A percentile compares a stretch with the other conserved stretches of the same genome.
Evolutionary conservation across 306 rosid genomes (phyloP).

Genomic region (Castanopsis chinensis): DNA sequence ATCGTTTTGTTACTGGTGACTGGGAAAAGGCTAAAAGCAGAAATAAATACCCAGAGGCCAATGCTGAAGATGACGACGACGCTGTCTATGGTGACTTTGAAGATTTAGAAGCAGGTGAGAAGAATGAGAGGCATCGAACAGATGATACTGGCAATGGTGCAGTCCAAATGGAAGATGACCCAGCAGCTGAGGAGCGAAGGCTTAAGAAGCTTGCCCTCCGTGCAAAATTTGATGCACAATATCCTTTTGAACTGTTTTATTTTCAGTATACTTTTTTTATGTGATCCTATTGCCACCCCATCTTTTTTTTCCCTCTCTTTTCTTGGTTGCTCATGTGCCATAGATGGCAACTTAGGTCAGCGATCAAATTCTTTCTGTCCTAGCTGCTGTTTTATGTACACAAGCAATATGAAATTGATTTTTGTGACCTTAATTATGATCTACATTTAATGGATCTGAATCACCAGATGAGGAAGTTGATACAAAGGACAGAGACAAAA

Average conservation of each 20-base stretch:
- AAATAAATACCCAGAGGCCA: slow-evolving; percentile 41
- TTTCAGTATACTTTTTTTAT: neutral
- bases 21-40: slow-evolving; percentile 83
- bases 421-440: slow-evolving; percentile 60
- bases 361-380: neutral
- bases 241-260: slow-evolving; percentile 55
- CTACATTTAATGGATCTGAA: slow-evolving; percentile 55
- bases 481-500: slow-evolving; percentile 38
- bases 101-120: slow-evolving; percentile 86
- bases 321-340: neutral
- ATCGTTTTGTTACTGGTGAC: slow-evolving; percentile 84
- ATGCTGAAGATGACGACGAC: slow-evolving; percentile 46
- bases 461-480: slow-evolving; percentile 58
- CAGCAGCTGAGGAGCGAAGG: slow-evolving; percentile 62
- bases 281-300: neutral
- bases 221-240: slow-evolving; percentile 83
- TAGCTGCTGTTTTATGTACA: neutral
- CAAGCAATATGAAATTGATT: slow-evolving; percentile 13
- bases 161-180: slow-evolving; percentile 39
- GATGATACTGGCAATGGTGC: slow-evolving; percentile 25
- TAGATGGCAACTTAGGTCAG: neutral
- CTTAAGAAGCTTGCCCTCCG: slow-evolving; percentile 81
- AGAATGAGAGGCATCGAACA: slow-evolving; percentile 29
- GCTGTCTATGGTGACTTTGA: slow-evolving; percentile 81
- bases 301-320: neutral